phyloP scores from a whole-genome alignment of 345 rosid species.

The Boechera stricta region DNA sequence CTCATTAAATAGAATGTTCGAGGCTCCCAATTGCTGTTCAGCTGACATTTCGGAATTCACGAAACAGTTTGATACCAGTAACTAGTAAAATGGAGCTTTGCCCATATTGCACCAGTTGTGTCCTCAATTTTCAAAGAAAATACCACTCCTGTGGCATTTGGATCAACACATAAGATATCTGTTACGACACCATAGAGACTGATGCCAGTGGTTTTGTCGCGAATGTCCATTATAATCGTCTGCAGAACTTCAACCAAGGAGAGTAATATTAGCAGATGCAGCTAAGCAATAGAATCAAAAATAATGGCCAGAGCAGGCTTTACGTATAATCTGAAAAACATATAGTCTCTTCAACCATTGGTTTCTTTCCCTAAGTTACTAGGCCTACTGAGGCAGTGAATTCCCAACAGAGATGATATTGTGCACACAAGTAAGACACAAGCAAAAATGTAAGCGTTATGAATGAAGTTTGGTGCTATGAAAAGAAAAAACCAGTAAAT shows the following conservation, averaged over 20 bases:
- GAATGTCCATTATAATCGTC: conserved; percentile 67
- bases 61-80: conserved; percentile 60
- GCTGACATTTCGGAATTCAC: background rate
- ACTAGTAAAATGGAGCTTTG: conserved; percentile 71
- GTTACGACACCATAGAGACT: conserved; percentile 79
- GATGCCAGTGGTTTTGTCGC: conserved; percentile 80
- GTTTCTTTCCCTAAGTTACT: conserved; percentile 6
- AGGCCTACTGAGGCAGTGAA: conserved; percentile 9
- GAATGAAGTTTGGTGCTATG: conserved; percentile 7
- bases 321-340: conserved; percentile 5
- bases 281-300: conserved; percentile 13
- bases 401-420: conserved; percentile 7
- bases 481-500: background rate
- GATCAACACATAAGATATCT: conserved; percentile 60
- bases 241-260: conserved; percentile 60
- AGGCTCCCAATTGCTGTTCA: background rate
- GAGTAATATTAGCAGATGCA: conserved; percentile 37
- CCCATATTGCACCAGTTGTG: conserved; percentile 70
- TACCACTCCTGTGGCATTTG: conserved; percentile 50
- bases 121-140: conserved; percentile 78
- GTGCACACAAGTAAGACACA: conserved; percentile 4
- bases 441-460: background rate
- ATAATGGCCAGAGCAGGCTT: conserved; percentile 7
- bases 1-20: background rate
- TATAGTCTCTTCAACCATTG: conserved; percentile 18